phyloP scores from a whole-genome alignment of 179 eudicot species.

The Vitellaria paradoxa region DNA sequence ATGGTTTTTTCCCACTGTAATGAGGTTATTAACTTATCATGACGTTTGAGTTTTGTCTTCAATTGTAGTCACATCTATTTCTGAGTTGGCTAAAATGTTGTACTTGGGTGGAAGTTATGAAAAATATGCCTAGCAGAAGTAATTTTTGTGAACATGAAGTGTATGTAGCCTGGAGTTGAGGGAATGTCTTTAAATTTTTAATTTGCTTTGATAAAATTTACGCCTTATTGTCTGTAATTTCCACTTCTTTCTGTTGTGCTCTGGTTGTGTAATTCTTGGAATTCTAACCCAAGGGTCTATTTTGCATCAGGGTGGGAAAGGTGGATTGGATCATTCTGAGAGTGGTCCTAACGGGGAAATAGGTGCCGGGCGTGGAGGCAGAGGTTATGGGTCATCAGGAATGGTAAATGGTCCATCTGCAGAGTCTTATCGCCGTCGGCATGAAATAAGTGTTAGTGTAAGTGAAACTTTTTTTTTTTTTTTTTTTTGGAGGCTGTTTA shows the following conservation, averaged over 20 bases:
- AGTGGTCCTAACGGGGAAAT: constrained; percentile 37
- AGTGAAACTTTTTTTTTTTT: constrained; percentile 21
- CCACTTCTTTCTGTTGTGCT: not conserved
- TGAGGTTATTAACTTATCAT: not conserved
- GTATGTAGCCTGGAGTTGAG: not conserved
- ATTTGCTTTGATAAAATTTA: not conserved
- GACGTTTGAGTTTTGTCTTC: not conserved
- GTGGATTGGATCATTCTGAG: constrained; percentile 31
- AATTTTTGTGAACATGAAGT: too few species aligned
- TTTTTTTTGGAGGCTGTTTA: too few species aligned
- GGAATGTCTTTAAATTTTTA: not conserved
- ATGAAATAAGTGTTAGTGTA: constrained; percentile 83
- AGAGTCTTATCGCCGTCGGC: constrained; percentile 68
- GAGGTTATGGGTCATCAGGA: constrained; percentile 29
- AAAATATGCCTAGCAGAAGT: not conserved
- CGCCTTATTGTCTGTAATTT: not conserved
- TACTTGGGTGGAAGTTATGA: not conserved
- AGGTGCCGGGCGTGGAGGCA: constrained; percentile 23
- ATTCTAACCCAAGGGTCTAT: not conserved
- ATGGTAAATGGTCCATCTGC: constrained; percentile 49
- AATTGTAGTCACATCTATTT: not conserved
- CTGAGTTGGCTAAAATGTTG: not conserved
- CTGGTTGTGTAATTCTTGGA: not conserved
- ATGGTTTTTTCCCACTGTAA: not conserved
- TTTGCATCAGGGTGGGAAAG: constrained; percentile 35